Evolutionary conservation across 768 basidiomycete species (phyloP).

Genomic region (Mycena amicta): DNA sequence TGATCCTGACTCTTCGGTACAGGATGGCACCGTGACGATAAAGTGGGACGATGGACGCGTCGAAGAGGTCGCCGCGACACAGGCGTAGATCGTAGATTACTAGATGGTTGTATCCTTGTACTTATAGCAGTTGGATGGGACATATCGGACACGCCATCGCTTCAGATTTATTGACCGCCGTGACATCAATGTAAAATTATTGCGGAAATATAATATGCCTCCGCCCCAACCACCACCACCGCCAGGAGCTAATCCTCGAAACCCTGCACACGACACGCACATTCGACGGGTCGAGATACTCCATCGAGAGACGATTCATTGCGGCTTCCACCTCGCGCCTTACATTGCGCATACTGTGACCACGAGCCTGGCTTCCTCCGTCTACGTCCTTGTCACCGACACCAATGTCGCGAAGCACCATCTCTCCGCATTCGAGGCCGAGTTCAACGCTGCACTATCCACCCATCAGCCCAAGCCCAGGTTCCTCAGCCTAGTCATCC

Average conservation of each 20-base stretch:
- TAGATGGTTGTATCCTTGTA: no score
- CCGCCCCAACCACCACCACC: no score
- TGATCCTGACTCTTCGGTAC: conserved; percentile 7
- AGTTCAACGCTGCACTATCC: conserved; percentile 56
- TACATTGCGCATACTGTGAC: conserved; percentile 82
- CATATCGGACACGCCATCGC: no score
- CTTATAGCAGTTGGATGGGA: no score
- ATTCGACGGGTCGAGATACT: no score
- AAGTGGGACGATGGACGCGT: conserved; percentile 54
- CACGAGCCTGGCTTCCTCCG: conserved; percentile 69
- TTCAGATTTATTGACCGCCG: no score
- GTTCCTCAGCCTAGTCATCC: conserved; percentile 76
- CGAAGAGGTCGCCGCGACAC: conserved; percentile 32
- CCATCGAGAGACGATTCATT: conserved; percentile 85
- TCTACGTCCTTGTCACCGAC: conserved; percentile 93
- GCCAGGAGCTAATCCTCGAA: no score
- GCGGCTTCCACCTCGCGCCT: conserved; percentile 88
- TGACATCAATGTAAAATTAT: no score
- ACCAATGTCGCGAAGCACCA: conserved; percentile 84
- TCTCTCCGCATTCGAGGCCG: conserved; percentile 64
- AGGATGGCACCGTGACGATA: conserved; percentile 75
- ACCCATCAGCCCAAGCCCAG: conserved; percentile 45
- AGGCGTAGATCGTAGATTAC: conserved; percentile 1
- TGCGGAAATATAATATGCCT: no score
- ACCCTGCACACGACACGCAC: no score